Base-by-base conservation (phyloP, 2,329 filamentous ascomycete species). In the Fusarium globosum region DNA sequence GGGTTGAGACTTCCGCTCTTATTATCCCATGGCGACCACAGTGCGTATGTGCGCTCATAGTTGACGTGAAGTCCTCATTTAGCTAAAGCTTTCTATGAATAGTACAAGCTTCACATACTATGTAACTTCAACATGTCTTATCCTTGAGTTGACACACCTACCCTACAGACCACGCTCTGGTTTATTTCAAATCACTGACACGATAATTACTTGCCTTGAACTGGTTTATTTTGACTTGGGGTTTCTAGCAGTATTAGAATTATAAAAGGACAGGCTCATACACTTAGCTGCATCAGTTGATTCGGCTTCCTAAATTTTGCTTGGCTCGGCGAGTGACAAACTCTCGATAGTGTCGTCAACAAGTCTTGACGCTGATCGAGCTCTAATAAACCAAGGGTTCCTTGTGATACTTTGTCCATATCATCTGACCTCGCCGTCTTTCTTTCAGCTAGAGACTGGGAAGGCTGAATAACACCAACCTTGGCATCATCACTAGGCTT, bases 1-100 rank as follows among this genome's bases (percentile, higher is more conserved):
- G 43, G 65, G 46, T 60, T 28, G 43, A 35, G 41, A 41, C n/a
- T 53, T 56, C n/a, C 39, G 13, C 35, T 39, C 39, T 72, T 43
- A 18, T 38, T 11, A 7, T 33, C 41, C 36, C n/a, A 48, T 33
- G 41, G 46, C 35, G 41, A 16, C 15, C 15, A 41, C 36, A 38
- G 49, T 33, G 33, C 33, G 35, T 23, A 13, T 18, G 23, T 41
- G 16, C 20, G 12, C 15, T 13, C 28, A 15, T 20, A 39, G 45
- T 38, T 18, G 12, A 21, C 20, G 5, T 35, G 16, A 20, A 36
- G 36, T 23, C 9, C 30, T 18, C 35, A 33, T 23, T 35, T 36
- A 21, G 33, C 68, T 38, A 20, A 21, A 14, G 23, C 33, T 62
- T 36, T 42, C 21, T 28, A 38, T 33, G 9, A 38, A 23, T 15